These are phyloP conservation scores for Aspergillus luchuensis DNA, from an alignment of 2,329 filamentous ascomycete species.

Conservation along the genomic window DNA sequence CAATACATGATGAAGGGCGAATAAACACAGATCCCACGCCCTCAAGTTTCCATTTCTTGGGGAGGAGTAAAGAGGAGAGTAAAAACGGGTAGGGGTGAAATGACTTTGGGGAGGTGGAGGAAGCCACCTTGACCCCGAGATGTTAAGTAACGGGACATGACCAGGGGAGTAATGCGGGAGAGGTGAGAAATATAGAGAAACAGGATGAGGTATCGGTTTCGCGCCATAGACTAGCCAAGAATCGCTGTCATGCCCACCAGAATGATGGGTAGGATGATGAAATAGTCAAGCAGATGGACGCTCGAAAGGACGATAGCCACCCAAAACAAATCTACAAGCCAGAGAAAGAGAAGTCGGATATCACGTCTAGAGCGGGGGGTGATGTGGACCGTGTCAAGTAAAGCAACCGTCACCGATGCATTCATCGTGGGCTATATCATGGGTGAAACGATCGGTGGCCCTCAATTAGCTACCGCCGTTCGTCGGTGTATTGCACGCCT, in stretches of 20 bases:
- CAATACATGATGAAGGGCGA: slow-evolving; percentile 3
- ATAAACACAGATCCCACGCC: slow-evolving; percentile 14
- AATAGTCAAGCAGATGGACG: slow-evolving; percentile 8
- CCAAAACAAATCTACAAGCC: slow-evolving; percentile 24
- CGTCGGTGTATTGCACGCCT: slow-evolving; percentile 54
- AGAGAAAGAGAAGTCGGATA: slow-evolving; percentile 11
- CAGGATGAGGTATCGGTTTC: neutral
- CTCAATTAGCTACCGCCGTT: slow-evolving; percentile 39
- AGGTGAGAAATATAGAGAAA: neutral
- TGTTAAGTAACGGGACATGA: neutral
- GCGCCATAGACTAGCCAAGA: neutral
- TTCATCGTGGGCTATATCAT: slow-evolving; percentile 1
- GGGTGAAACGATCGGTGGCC: neutral
- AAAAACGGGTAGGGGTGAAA: neutral
- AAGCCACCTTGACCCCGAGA: neutral
- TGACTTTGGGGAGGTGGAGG: too few relatives aligned
- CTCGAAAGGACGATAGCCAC: slow-evolving; percentile 22
- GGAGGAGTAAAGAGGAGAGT: neutral
- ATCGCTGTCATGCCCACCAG: neutral
- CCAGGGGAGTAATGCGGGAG: neutral
- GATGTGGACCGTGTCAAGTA: neutral
- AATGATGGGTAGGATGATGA: neutral
- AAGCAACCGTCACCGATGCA: slow-evolving; percentile 6
- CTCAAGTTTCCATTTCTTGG: slow-evolving; percentile 8
- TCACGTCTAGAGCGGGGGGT: slow-evolving; percentile 7